These are phyloP conservation scores for Sporisorium scitamineum DNA, from an alignment of 1,284 basidiomycete genomes.

Conservation along the genomic window DNA sequence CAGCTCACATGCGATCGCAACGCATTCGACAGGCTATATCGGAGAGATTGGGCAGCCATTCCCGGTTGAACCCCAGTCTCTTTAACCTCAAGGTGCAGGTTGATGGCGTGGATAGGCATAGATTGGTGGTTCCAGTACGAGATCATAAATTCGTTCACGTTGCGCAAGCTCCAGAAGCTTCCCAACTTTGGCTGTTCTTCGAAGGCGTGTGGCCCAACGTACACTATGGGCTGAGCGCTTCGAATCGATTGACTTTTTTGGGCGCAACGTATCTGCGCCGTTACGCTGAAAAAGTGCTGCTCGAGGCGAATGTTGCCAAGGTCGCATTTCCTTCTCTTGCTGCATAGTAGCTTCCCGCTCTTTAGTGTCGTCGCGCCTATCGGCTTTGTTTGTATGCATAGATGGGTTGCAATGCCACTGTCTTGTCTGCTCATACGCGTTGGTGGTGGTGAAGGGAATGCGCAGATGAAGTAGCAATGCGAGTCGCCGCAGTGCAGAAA, in stretches of 20 bases:
- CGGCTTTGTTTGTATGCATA: background rate
- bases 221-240: too few species aligned
- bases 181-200: constrained; percentile 11
- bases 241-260: background rate
- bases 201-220: background rate
- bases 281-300: background rate
- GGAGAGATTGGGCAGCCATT: background rate
- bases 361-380: background rate
- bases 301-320: background rate
- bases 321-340: too few species aligned
- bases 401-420: background rate
- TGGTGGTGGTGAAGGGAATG: background rate
- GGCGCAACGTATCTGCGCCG: constrained; percentile 7
- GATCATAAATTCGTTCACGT: background rate
- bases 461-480: background rate
- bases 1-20: background rate
- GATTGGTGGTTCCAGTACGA: background rate
- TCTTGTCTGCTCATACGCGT: background rate
- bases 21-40: background rate
- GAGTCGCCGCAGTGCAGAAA: background rate
- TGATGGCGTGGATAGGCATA: background rate
- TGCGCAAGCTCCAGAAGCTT: background rate
- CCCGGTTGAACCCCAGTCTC: background rate
- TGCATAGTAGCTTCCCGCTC: too few species aligned
- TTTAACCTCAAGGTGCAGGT: background rate